A percentile compares a stretch with the other conserved stretches of the same genome.
Conservation (phyloP, 176 grass and related monocot genomes). For the Luzula sylvatica region DNA sequence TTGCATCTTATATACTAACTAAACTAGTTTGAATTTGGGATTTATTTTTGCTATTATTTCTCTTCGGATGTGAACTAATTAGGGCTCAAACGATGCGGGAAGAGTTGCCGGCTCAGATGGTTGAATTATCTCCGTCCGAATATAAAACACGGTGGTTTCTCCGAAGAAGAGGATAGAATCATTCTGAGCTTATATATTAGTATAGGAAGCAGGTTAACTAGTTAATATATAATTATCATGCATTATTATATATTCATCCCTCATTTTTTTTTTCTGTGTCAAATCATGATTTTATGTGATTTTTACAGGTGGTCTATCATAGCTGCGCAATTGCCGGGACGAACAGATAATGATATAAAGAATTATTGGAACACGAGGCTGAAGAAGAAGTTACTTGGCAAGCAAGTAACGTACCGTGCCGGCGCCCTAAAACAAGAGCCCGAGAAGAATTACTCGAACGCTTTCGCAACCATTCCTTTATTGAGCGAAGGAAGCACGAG, state of each 20-base stretch:
- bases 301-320: slow-evolving; percentile 27
- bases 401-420: background rate
- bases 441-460: slow-evolving; percentile 6
- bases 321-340: slow-evolving; percentile 25
- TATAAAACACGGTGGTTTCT: slow-evolving; percentile 47
- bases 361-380: slow-evolving; percentile 30
- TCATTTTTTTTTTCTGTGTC: background rate
- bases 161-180: slow-evolving; percentile 39
- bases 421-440: slow-evolving; percentile 6
- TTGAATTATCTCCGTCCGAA: slow-evolving; percentile 57
- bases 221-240: background rate
- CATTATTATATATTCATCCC: background rate
- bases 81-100: slow-evolving; percentile 36
- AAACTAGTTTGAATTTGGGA: background rate
- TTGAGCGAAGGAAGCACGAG: slow-evolving; percentile 7
- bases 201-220: slow-evolving; percentile 38
- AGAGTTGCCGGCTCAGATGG: slow-evolving; percentile 43
- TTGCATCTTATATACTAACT: background rate
- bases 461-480: background rate
- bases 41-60: background rate
- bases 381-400: slow-evolving; percentile 28
- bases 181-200: slow-evolving; percentile 40
- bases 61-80: background rate
- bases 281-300: slow-evolving; percentile 3
- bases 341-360: slow-evolving; percentile 33